Evolutionary conservation across 2,329 filamentous ascomycete species (phyloP), one percentile per base, ranked within the genome.

Genomic region (Epichloe gansuensis): DNA sequence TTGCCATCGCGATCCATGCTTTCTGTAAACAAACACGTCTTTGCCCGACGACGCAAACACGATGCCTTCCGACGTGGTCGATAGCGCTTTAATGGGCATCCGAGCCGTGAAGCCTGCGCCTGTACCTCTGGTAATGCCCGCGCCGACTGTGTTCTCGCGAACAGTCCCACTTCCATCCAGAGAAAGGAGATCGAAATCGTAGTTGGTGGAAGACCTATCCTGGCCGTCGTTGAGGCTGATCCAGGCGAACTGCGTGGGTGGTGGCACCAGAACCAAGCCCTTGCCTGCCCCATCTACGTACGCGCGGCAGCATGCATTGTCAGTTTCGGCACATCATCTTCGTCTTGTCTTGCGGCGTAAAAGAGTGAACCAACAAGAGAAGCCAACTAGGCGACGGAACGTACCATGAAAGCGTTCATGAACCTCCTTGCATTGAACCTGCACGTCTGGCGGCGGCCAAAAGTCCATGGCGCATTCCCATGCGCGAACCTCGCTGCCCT

Each of bases 401-500:
- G 12, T 53, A 59, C 59, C 55, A 21, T 50, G 34, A 31, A 58
- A 56, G 5, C 47, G 50, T 1, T 49, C 50, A 9, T 53, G 55
- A 12, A 51, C 34, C 49, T 52, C 45, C 5, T 51, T 43, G 42
- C 59, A 62, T 31, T 50, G 51, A 4, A 53, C 31, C 8, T 56
- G 53, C 9, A 50, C 42, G 17, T 48, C 51, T 1, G 52, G 49
- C 17, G 55, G 55, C 13, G 52, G 47, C 46, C 51, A 57, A 31
- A 51, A 51, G 47, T 57, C 55, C 2, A 57, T 13, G 1, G 53
- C 49, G 47, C 60, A 61, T 25, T 60, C 54, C 56, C 56, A 61
- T 0, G 57, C 51, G 11, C 49, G 34, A 9, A 59, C 35, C 5
- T 54, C 54, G 27, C 53, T 49, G 2, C 54, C 48, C 5, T 53